Evolutionary conservation across 2,329 filamentous ascomycete genomes (phyloP).

Genomic region (Saccharata proteae): DNA sequence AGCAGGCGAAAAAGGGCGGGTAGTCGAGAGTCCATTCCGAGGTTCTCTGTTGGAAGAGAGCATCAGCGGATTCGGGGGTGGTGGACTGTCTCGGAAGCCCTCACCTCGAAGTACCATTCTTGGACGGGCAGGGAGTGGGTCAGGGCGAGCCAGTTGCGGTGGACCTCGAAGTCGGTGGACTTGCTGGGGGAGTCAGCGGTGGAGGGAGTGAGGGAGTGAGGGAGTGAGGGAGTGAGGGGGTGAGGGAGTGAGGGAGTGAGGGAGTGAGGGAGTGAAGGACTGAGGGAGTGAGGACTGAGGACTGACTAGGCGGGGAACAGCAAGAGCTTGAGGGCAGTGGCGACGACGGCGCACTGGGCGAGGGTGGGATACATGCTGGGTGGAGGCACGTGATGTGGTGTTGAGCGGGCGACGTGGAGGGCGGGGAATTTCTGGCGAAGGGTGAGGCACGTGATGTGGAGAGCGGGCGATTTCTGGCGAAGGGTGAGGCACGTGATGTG

Average conservation of each 20-base stretch:
- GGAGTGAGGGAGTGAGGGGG: conserved; percentile 2
- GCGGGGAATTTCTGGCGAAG: background rate
- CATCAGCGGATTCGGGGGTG: conserved; percentile 10
- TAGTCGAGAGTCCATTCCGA: conserved; percentile 99
- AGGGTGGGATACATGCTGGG: conserved; percentile 76
- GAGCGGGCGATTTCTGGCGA: no score
- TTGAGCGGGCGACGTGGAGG: no score
- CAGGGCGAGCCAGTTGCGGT: conserved; percentile 96
- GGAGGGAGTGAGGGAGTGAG: conserved; percentile 6
- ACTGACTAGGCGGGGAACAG: conserved; percentile 90
- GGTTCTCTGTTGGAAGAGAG: conserved; percentile 53
- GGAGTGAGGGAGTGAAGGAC: background rate
- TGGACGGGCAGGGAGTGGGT: conserved; percentile 77
- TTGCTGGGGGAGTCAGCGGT: conserved; percentile 47
- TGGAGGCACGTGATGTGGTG: no score
- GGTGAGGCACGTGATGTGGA: no score
- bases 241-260: conserved; percentile 4
- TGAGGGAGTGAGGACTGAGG: background rate
- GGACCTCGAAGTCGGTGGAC: conserved; percentile 97
- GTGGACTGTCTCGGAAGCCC: conserved; percentile 5
- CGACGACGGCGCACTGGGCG: conserved; percentile 73
- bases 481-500: no score
- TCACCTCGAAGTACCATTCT: conserved; percentile 86
- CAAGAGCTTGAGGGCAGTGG: conserved; percentile 80
- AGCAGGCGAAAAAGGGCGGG: conserved; percentile 93